Evolutionary conservation across 345 rosid genomes (phyloP).

Genomic region (Hibiscus trionum): DNA sequence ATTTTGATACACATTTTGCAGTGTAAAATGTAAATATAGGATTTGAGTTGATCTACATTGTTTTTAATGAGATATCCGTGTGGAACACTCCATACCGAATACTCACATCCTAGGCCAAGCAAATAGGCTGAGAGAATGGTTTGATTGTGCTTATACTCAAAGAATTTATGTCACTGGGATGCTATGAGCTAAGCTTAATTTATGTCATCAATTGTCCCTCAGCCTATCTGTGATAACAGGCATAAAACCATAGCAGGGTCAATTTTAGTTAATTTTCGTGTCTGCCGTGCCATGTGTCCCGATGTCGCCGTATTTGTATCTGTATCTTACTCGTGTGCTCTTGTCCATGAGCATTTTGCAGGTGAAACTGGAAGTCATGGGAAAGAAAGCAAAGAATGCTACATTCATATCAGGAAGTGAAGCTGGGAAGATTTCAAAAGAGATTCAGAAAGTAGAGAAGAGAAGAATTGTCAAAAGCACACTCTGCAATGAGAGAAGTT

Average conservation of each 20-base stretch:
- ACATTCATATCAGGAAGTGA: conserved; percentile 79
- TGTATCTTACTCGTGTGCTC: too few relatives aligned
- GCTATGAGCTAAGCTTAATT: background rate
- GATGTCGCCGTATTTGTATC: too few relatives aligned
- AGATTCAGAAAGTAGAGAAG: conserved; percentile 92
- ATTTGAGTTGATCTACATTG: background rate
- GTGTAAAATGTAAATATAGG: background rate
- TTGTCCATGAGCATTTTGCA: conserved; percentile 16
- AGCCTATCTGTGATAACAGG: background rate
- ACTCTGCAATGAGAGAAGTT: conserved; percentile 84
- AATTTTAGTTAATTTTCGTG: background rate
- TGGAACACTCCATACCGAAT: too few relatives aligned
- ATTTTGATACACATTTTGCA: background rate
- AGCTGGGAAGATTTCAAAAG: conserved; percentile 82
- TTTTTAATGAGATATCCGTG: too few relatives aligned
- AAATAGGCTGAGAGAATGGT: too few relatives aligned
- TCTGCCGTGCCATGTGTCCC: too few relatives aligned
- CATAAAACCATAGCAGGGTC: background rate
- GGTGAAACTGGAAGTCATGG: conserved; percentile 96
- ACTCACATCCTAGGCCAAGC: too few relatives aligned
- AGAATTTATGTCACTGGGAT: background rate
- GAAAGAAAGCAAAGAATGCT: conserved; percentile 90
- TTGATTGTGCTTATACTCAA: background rate
- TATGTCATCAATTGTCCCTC: background rate
- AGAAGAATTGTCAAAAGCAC: conserved; percentile 91